Evolutionary conservation across 83 land plant genomes (phyloP).

Genomic region (Picea mariana): DNA sequence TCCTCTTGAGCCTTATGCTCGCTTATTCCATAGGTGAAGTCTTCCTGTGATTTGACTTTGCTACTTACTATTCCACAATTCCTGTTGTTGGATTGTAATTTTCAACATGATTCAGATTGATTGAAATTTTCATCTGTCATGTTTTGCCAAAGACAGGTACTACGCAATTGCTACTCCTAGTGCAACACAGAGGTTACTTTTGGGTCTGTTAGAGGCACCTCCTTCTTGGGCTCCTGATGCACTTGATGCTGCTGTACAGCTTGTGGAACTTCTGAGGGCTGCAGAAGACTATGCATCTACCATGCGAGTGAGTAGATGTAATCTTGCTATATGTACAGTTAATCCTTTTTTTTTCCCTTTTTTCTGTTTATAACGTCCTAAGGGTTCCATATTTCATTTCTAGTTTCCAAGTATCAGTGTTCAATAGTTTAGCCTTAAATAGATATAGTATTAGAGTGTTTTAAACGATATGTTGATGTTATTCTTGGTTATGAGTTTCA

Average conservation of each 20-base stretch:
- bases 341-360: neutral
- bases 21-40: conserved; percentile 82
- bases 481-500: neutral
- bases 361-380: neutral
- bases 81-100: conserved; percentile 13
- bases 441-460: neutral
- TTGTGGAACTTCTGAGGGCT: conserved; percentile 90
- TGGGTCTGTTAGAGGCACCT: conserved; percentile 94
- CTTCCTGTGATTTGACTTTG: neutral
- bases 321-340: neutral
- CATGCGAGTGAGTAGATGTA: conserved; percentile 54
- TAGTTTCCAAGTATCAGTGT: neutral
- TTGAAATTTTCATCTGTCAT: conserved; percentile 7
- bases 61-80: conserved; percentile 5
- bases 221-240: conserved; percentile 99
- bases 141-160: conserved; percentile 44
- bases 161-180: conserved; percentile 95
- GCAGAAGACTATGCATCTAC: conserved; percentile 90
- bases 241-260: conserved; percentile 94
- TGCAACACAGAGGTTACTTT: conserved; percentile 88
- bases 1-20: conserved; percentile 90
- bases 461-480: neutral
- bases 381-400: neutral
- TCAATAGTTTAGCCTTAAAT: no score
- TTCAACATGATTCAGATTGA: conserved; percentile 3